phyloP scores from a whole-genome alignment of 345 rosid genomes.

The Dipteronia sinensis region DNA sequence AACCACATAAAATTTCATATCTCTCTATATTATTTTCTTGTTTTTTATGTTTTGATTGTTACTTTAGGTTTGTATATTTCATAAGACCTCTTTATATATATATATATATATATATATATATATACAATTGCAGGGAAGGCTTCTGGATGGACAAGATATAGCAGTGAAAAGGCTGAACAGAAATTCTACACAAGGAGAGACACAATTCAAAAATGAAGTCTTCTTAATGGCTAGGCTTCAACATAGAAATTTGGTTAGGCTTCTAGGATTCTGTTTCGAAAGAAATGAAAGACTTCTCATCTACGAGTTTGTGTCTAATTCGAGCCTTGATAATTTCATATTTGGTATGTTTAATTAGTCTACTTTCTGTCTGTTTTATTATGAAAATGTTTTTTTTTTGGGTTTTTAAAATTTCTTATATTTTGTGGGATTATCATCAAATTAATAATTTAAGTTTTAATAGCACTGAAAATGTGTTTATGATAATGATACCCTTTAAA shows the following conservation, averaged over 20 bases:
- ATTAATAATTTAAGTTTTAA: no score
- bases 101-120: no score
- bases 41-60: no score
- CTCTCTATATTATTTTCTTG: no score
- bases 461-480: no score
- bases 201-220: constrained; percentile 52
- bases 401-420: no score
- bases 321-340: constrained; percentile 46
- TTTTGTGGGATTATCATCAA: no score
- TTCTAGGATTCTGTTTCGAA: constrained; percentile 40
- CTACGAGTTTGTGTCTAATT: constrained; percentile 45
- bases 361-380: no score
- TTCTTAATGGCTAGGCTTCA: constrained; percentile 51
- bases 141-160: constrained; percentile 35
- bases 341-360: constrained; percentile 26
- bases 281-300: constrained; percentile 46
- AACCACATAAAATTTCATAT: no score
- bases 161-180: constrained; percentile 52
- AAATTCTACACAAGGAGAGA: constrained; percentile 42
- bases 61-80: no score
- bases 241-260: constrained; percentile 51
- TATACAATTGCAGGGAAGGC: constrained; percentile 37
- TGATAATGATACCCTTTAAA: no score
- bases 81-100: background rate
- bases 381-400: no score